Evolutionary conservation across 257 asterid species (phyloP).

Genomic region (Gentiana dahurica): DNA sequence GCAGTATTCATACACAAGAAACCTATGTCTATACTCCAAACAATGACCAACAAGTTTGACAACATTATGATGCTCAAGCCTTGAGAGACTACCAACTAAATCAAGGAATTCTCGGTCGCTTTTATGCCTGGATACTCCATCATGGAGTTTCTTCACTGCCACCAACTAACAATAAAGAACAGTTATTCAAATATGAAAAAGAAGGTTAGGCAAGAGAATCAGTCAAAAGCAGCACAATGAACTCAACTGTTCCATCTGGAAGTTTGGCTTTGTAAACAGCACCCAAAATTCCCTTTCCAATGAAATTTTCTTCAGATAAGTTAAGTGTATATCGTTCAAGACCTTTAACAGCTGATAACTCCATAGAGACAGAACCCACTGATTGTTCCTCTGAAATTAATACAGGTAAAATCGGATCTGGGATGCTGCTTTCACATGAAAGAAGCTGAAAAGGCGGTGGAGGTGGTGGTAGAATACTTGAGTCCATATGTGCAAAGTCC

Average conservation of each 20-base stretch:
- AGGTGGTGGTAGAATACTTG: constrained; percentile 24
- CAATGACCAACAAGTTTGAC: constrained; percentile 74
- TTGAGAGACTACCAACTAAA: constrained; percentile 49
- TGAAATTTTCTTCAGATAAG: constrained; percentile 72
- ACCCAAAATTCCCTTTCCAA: constrained; percentile 76
- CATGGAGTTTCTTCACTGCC: constrained; percentile 79
- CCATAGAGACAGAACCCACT: constrained; percentile 23
- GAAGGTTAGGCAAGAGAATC: neutral
- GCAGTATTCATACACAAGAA: constrained; percentile 65
- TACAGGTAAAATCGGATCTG: constrained; percentile 49
- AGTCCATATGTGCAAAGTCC: neutral
- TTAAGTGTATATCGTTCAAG: constrained; percentile 87
- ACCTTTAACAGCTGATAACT: constrained; percentile 43
- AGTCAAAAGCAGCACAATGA: no score
- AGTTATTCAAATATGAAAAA: neutral
- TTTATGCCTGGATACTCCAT: constrained; percentile 31
- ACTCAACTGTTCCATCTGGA: constrained; percentile 63
- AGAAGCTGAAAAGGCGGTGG: constrained; percentile 50
- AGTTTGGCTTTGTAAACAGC: constrained; percentile 62
- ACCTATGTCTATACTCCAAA: constrained; percentile 72
- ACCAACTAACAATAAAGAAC: constrained; percentile 34
- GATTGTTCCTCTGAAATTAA: constrained; percentile 26
- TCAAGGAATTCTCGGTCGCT: constrained; percentile 60
- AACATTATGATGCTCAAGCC: constrained; percentile 53
- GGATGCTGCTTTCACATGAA: constrained; percentile 46